Evolutionary conservation across 169 alveolate species (phyloP).

Genomic region (Cryptosporidium xiaoi): DNA sequence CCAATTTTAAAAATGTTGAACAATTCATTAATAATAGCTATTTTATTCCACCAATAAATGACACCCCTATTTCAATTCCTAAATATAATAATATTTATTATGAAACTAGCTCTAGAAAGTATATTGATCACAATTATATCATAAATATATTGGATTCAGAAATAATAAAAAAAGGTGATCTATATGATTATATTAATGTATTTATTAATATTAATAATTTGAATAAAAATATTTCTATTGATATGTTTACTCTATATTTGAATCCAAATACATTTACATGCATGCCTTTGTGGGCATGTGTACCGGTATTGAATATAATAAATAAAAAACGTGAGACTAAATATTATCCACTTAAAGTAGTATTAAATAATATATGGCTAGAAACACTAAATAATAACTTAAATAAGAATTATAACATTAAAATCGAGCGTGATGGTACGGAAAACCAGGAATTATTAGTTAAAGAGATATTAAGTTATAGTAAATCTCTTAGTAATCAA

Average conservation of each 20-base stretch:
- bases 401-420: not conserved
- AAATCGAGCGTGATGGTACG: not conserved
- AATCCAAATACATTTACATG: conserved; percentile 51
- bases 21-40: conserved; percentile 6
- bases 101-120: conserved; percentile 25
- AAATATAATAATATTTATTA: conserved; percentile 19
- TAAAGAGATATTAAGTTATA: not conserved
- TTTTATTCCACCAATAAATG: conserved; percentile 46
- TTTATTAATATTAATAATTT: not conserved
- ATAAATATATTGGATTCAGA: conserved; percentile 8
- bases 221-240: conserved; percentile 5
- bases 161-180: not conserved
- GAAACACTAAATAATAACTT: not conserved
- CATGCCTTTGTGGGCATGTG: conserved; percentile 44
- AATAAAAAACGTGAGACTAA: conserved; percentile 1
- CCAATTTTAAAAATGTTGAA: conserved; percentile 13
- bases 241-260: conserved; percentile 35
- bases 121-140: conserved; percentile 21
- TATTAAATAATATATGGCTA: conserved; percentile 38
- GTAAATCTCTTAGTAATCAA: not conserved
- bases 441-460: not conserved
- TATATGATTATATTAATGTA: conserved; percentile 15
- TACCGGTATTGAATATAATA: conserved; percentile 26
- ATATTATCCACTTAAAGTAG: conserved; percentile 29
- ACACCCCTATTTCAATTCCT: conserved; percentile 23